Evolutionary conservation across 305 asterid species (phyloP), one percentile per base, ranked within the genome.

Genomic region (Fraxinus paxiana): DNA sequence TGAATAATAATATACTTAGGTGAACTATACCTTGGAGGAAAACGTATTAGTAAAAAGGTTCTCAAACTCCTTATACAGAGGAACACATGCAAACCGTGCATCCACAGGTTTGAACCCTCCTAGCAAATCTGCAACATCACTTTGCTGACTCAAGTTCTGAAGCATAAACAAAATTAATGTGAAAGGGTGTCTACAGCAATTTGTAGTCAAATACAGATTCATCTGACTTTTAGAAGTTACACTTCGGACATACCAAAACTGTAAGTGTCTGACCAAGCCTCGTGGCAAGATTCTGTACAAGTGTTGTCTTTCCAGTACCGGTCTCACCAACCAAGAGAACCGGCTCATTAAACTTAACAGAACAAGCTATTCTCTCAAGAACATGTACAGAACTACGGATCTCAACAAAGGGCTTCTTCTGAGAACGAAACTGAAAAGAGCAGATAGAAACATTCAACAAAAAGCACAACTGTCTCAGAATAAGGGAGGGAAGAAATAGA

Each of bases 271-370:
- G 95, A 78, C 97, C 95, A 85, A 93, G 90, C 88, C 90, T 90
- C 6, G 85, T 77, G 35, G 98, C 97, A 84, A 96, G 91, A 73
- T 88, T 89, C 87, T 96, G 99, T 77, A 96, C 98, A 84, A 96
- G 97, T 63, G 99, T 96, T 74, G 99, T 96, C 88, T 96, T 96
- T 82, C 99, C 99, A 46, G 99, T 89, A 82, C 99, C 98, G 72
- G 99, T 96, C 86, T 96, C 99, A 86, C 99, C 99, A 85, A 96
- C 99, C 90, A 96, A 87, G 48, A 96, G 92, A 78, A 96, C 97
- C 54, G 98, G 98, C 87, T 96, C 99, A 82, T 96, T 96, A 79
- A 78, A 85, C 85, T 89, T 87, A 65, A 89, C 93, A 77, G 99
- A 94, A 87, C 94, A 86, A 73, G 98, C 98, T 80, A 96, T 92